Base-by-base conservation (phyloP, 768 basidiomycete species). In the Ephemerocybe angulata region DNA sequence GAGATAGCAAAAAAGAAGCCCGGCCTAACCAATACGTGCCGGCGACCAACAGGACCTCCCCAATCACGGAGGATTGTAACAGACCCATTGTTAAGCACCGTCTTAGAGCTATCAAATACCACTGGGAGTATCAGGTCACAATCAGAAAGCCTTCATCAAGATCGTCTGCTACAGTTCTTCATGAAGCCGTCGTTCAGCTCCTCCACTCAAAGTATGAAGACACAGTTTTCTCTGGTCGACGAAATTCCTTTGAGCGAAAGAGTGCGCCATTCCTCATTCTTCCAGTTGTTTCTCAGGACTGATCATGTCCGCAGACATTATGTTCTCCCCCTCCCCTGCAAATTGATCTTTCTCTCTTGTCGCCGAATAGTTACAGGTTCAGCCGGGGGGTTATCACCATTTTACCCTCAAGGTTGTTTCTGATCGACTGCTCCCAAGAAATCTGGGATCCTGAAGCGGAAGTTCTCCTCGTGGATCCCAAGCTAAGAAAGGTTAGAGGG, bases 371-470 rank as follows among this genome's bases (percentile, higher is more conserved):
- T 17, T 50, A 81, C 64, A 83, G 82, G 63, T 65, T 76, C 19
- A 59, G 72, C 1, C 67, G 75, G 40, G 82, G 82, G 0, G 76
- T 75, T 37, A 55, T 83, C 13, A 76, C 76, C 1, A 63, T 84
- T n/a, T 64, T 83, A 8, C 78, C 78, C 7, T 82, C 80, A 2
- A 69, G 62, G 43, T 72, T 77, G 21, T 57, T 80, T n/a, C 69
- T 83, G 1, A 75, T 83, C 25, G 82, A 84, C 62, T 78, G 83
- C 48, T 76, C n/a, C n/a, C n/a, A n/a, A n/a, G n/a, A n/a, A n/a
- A n/a, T n/a, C n/a, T n/a, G n/a, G n/a, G n/a, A n/a, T n/a, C n/a
- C n/a, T n/a, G n/a, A n/a, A n/a, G n/a, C n/a, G n/a, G n/a, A n/a
- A n/a, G n/a, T n/a, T n/a, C n/a, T n/a, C n/a, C n/a, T n/a, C n/a